Evolutionary conservation across 1,284 basidiomycete species (phyloP).

Genomic region (Trichosporon ovoides): DNA sequence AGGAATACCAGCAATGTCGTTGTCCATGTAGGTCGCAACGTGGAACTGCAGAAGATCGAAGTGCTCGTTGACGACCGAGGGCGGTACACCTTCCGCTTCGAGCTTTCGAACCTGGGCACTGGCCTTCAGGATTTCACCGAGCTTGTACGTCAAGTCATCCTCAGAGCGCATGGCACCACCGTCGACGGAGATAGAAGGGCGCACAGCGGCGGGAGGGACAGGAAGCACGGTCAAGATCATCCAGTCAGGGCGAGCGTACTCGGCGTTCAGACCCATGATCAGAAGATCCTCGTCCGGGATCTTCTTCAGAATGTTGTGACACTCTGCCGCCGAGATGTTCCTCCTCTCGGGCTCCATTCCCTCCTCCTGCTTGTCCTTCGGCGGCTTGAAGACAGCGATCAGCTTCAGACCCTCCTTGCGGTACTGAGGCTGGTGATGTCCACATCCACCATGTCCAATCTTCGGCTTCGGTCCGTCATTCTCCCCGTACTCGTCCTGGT

Average conservation of each 20-base stretch:
- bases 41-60: constrained; percentile 97
- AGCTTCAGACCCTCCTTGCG: constrained; percentile 94
- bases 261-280: constrained; percentile 86
- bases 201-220: constrained; percentile 95
- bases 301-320: constrained; percentile 88
- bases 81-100: constrained; percentile 94
- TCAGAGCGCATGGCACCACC: constrained; percentile 94
- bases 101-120: constrained; percentile 86
- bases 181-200: constrained; percentile 93
- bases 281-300: constrained; percentile 86
- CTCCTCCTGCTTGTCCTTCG: constrained; percentile 82
- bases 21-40: constrained; percentile 99
- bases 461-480: constrained; percentile 18
- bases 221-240: constrained; percentile 98
- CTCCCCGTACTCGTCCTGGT: constrained; percentile 43
- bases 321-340: constrained; percentile 78
- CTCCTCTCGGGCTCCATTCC: constrained; percentile 85
- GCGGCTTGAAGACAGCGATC: constrained; percentile 90
- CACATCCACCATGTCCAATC: constrained; percentile 86
- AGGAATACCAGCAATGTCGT: constrained; percentile 96
- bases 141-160: constrained; percentile 97
- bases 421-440: constrained; percentile 82
- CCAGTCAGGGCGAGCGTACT: constrained; percentile 97
- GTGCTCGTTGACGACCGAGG: constrained; percentile 92
- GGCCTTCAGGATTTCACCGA: constrained; percentile 94